Conservation (phyloP, 2,329 filamentous ascomycete genomes). For the Thelonectria rubi region DNA sequence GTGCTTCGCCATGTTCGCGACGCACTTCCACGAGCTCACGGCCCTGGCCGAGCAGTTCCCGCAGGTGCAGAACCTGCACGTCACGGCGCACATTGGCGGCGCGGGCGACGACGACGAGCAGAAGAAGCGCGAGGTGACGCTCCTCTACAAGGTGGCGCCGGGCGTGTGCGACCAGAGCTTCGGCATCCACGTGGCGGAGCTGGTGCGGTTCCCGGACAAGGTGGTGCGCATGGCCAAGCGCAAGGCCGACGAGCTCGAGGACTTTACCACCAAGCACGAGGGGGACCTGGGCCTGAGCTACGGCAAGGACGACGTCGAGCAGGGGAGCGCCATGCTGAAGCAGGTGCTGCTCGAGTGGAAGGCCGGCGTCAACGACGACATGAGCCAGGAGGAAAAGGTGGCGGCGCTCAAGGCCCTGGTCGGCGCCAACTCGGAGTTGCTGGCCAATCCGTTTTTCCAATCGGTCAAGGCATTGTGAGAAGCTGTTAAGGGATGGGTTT, state of each 20-base stretch:
- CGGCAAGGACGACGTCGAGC: conserved; percentile 86
- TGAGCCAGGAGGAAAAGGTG: conserved; percentile 81
- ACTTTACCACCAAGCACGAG: conserved; percentile 86
- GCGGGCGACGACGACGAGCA: conserved; percentile 49
- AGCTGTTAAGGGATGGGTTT: background rate
- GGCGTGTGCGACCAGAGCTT: conserved; percentile 98
- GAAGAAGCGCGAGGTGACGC: conserved; percentile 83
- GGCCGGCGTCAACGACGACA: conserved; percentile 68
- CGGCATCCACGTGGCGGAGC: conserved; percentile 96
- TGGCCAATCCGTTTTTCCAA: conserved; percentile 76
- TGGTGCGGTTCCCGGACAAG: conserved; percentile 95
- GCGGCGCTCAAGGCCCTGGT: conserved; percentile 82
- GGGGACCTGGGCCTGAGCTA: conserved; percentile 67
- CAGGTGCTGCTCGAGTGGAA: conserved; percentile 87
- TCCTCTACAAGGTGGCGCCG: conserved; percentile 95
- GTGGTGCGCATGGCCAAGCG: conserved; percentile 99
- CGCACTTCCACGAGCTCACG: conserved; percentile 97
- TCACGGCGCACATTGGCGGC: conserved; percentile 88
- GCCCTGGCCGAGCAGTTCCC: conserved; percentile 86
- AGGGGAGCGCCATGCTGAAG: conserved; percentile 87
- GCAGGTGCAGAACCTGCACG: conserved; percentile 92
- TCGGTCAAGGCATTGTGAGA: conserved; percentile 64
- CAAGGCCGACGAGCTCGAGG: conserved; percentile 97
- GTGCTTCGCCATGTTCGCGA: conserved; percentile 94
- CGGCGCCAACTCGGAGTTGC: conserved; percentile 71